Evolutionary conservation across 805 yeast genomes (phyloP).

Genomic region (Danielozyma ontarioensis): DNA sequence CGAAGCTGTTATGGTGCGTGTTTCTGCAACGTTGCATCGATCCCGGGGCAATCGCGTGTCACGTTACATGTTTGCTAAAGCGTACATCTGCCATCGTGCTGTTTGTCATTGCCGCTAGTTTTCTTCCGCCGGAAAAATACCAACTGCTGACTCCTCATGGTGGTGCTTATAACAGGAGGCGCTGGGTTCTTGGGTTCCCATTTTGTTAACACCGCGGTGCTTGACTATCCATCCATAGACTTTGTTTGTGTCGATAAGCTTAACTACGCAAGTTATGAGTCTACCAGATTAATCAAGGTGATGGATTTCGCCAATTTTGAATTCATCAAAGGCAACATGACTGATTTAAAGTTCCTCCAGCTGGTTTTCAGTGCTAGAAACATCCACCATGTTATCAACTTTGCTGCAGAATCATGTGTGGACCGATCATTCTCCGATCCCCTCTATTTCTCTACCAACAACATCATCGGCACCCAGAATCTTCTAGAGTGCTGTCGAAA

Average conservation of each 20-base stretch:
- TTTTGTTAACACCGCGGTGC: slow-evolving; percentile 32
- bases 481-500: slow-evolving; percentile 33
- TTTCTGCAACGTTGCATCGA: too few species aligned
- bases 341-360: slow-evolving; percentile 13
- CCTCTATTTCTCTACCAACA: slow-evolving; percentile 36
- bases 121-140: neutral
- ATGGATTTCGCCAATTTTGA: slow-evolving; percentile 13
- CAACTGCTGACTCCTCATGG: neutral
- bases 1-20: too few species aligned
- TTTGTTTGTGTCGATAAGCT: slow-evolving; percentile 45
- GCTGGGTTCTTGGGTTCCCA: slow-evolving; percentile 56
- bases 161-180: slow-evolving; percentile 48
- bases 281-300: slow-evolving; percentile 15
- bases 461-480: slow-evolving; percentile 43
- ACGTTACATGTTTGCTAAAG: too few species aligned
- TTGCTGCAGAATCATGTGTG: slow-evolving; percentile 55
- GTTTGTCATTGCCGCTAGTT: too few species aligned
- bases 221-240: slow-evolving; percentile 18
- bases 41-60: too few species aligned
- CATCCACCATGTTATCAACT: slow-evolving; percentile 37
- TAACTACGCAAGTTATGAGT: slow-evolving; percentile 38
- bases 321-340: slow-evolving; percentile 31
- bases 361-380: slow-evolving; percentile 9
- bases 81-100: too few species aligned
- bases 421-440: slow-evolving; percentile 47